These are phyloP conservation scores for Sarocladium brachiariae DNA, from an alignment of 2,329 filamentous ascomycete species.

Conservation along the genomic window DNA sequence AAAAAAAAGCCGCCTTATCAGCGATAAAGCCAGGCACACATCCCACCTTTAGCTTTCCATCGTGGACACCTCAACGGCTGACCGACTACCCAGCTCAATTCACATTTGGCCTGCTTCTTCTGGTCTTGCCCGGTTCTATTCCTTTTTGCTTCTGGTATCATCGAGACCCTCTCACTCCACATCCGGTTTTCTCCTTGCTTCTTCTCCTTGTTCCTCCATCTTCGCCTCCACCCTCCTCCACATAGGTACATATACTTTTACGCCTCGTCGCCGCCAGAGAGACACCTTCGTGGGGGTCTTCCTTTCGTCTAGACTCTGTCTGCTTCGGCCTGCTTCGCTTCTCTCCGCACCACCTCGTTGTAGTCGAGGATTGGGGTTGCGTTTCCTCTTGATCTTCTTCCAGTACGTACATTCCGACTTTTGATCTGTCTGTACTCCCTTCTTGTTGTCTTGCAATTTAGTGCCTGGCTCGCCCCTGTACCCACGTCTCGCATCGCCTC, in stretches of 20 bases:
- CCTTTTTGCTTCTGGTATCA: neutral
- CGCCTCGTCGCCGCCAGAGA: too few relatives aligned
- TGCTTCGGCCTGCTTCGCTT: neutral
- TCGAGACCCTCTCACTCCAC: neutral
- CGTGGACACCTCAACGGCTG: neutral
- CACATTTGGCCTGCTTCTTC: neutral
- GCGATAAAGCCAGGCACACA: conserved; percentile 4
- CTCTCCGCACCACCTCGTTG: too few relatives aligned
- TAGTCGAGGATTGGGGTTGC: neutral
- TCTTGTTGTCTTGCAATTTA: neutral
- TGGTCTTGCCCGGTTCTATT: neutral
- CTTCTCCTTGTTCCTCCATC: neutral
- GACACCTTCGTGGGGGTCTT: conserved; percentile 7
- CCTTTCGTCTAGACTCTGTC: conserved; percentile 4
- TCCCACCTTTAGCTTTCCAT: too few relatives aligned
- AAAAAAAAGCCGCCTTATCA: neutral
- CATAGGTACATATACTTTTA: too few relatives aligned
- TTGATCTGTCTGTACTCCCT: neutral
- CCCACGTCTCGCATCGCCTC: neutral
- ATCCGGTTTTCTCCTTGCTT: neutral
- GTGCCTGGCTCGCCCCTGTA: neutral
- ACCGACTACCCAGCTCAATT: neutral
- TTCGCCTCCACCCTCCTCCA: neutral
- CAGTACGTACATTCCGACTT: neutral
- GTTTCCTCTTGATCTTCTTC: neutral